These are phyloP conservation scores for Tothia fuscella DNA, from an alignment of 2,329 filamentous ascomycete genomes.

Conservation along the genomic window DNA sequence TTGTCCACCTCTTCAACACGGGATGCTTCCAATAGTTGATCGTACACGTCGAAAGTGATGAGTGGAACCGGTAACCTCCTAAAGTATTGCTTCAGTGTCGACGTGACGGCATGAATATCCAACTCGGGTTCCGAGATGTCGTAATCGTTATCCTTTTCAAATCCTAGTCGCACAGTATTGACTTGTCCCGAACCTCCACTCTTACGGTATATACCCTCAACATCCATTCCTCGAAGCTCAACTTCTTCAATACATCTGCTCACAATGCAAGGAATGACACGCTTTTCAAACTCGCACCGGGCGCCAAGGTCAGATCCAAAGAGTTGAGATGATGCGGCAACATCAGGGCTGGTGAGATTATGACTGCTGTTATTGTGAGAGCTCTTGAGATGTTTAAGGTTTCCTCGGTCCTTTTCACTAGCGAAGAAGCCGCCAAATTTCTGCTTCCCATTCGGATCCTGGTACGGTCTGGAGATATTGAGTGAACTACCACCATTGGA, in stretches of 20 bases:
- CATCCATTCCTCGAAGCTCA: conserved; percentile 84
- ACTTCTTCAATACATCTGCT: conserved; percentile 94
- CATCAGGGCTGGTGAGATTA: conserved; percentile 26
- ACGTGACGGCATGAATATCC: conserved; percentile 93
- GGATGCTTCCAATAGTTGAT: conserved; percentile 71
- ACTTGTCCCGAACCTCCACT: conserved; percentile 87
- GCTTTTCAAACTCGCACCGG: conserved; percentile 76
- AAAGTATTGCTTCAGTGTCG: conserved; percentile 95
- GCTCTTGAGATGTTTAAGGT: conserved; percentile 17
- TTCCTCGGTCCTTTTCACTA: background rate
- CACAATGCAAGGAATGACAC: conserved; percentile 80
- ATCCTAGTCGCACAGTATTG: conserved; percentile 80
- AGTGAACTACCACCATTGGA: background rate
- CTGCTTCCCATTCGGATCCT: background rate
- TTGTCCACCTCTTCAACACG: conserved; percentile 48
- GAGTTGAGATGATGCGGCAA: conserved; percentile 30
- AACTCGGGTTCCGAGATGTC: conserved; percentile 90
- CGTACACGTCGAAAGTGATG: conserved; percentile 87
- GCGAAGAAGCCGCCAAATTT: conserved; percentile 11
- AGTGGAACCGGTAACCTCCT: conserved; percentile 80
- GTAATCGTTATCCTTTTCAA: conserved; percentile 73
- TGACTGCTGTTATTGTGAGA: conserved; percentile 31
- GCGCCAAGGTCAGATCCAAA: conserved; percentile 85
- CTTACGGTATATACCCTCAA: conserved; percentile 96
- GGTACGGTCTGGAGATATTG: background rate